Evolutionary conservation across 305 asterid species (phyloP), one percentile per base, ranked within the genome.

Genomic region (Fraxinus greggii): DNA sequence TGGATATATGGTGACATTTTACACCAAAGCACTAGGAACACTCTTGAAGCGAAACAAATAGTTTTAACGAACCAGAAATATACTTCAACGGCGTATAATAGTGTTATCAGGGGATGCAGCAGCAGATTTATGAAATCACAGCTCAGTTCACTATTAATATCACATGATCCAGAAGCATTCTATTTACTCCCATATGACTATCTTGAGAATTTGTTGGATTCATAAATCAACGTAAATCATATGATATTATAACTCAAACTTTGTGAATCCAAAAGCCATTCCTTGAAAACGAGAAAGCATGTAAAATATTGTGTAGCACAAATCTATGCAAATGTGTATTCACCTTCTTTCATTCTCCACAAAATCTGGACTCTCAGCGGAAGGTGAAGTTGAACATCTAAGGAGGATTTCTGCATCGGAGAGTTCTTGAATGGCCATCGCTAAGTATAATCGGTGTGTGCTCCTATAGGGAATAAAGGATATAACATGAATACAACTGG

Each of bases 351-450:
- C 85, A 75, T 87, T 89, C 69, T 90, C 92, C 51, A 96, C 95
- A 77, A 96, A 96, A 84, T 91, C 95, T 59, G 97, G 94, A 83
- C 81, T 89, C 89, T 94, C 99, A 2, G 94, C 98, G 59, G 86
- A 89, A 80, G 99, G 99, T 51, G 99, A 96, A 80, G 99, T 85
- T 24, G 99, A 96, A 89, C 98, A 92, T 13, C 84, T 83, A 35
- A 74, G 91, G 29, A 96, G 95, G 83, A 94, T 90, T 86, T 96
- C 98, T 56, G 81, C 74, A 85, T 94, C 97, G 12, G 97, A 88
- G 75, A 87, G 94, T 80, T 82, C 75, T 84, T 89, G 94, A 80
- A 90, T 89, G 73, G 73, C 74, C 82, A 85, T 76, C 3, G 97
- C 98, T 32, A 89, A 83, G 79, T 70, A 88, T 80, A 84, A 79